A percentile compares a stretch with the other conserved stretches of the same genome.
These are phyloP conservation scores for Juncus inflexus DNA, from an alignment of 176 grass and related monocot genomes.

Conservation along the genomic window DNA sequence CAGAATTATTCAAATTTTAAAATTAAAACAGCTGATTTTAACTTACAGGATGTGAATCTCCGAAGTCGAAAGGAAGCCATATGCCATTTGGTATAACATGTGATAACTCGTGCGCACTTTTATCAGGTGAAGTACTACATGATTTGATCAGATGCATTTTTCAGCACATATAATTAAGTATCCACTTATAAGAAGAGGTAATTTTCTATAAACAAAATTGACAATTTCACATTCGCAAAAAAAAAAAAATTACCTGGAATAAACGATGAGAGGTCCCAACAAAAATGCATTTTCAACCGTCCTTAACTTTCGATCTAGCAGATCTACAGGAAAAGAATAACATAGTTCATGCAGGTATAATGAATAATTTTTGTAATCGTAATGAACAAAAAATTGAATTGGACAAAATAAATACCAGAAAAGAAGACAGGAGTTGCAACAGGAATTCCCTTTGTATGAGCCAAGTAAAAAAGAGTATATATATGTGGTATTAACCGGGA, in stretches of 20 bases:
- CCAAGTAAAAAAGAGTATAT: constrained; percentile 74
- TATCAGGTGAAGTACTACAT: constrained; percentile 54
- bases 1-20: too few relatives aligned
- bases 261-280: constrained; percentile 62
- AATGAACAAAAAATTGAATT: not conserved
- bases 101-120: constrained; percentile 57
- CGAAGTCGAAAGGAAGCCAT: constrained; percentile 73
- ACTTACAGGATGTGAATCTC: constrained; percentile 74
- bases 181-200: too few relatives aligned
- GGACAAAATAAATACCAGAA: constrained; percentile 47
- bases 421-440: constrained; percentile 72
- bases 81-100: constrained; percentile 56
- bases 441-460: constrained; percentile 57
- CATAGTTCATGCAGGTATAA: not conserved
- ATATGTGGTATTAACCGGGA: constrained; percentile 65
- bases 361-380: too few relatives aligned
- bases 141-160: constrained; percentile 3
- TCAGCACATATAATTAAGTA: not conserved
- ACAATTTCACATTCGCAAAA: not conserved
- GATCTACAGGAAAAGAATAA: constrained; percentile 38
- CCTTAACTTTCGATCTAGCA: constrained; percentile 53
- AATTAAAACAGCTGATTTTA: not conserved
- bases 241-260: constrained; percentile 49
- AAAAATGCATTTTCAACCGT: constrained; percentile 80
- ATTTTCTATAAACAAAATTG: not conserved